Percentiles rank a stretch among this genome's conserved stretches.
Conservation (phyloP, 371 early-diverging fungal species). For the Choanephora cucurbitarum region DNA sequence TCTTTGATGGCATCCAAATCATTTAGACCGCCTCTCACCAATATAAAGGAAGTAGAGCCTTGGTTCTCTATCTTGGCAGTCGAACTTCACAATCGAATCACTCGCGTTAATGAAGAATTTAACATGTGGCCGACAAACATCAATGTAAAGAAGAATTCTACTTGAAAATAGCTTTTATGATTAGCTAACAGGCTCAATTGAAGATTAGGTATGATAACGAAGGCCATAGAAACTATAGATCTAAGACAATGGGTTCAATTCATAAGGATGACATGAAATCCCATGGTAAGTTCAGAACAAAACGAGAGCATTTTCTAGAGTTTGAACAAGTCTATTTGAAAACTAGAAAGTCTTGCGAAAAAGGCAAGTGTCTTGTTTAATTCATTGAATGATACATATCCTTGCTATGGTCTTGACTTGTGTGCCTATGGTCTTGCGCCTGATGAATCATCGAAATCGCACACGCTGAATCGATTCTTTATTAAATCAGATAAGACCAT, state of each 20-base stretch:
- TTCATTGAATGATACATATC: slow-evolving; percentile 28
- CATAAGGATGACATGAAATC: slow-evolving; percentile 20
- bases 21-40: slow-evolving; percentile 39
- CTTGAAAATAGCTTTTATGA: neutral
- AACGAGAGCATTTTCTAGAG: neutral
- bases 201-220: slow-evolving; percentile 2
- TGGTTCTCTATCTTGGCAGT: slow-evolving; percentile 62
- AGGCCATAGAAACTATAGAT: slow-evolving; percentile 8
- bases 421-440: slow-evolving; percentile 28
- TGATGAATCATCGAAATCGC: slow-evolving; percentile 30
- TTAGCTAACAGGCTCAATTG: no score
- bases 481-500: slow-evolving; percentile 8
- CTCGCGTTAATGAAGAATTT: slow-evolving; percentile 52
- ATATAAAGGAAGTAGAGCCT: slow-evolving; percentile 32
- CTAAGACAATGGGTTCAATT: slow-evolving; percentile 28
- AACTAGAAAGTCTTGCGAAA: slow-evolving; percentile 1
- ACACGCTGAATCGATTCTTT: slow-evolving; percentile 38
- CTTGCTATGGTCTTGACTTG: slow-evolving; percentile 40
- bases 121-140: slow-evolving; percentile 57
- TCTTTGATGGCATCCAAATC: slow-evolving; percentile 64
- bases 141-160: neutral
- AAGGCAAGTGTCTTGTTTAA: slow-evolving; percentile 27
- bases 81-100: slow-evolving; percentile 59
- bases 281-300: slow-evolving; percentile 8
- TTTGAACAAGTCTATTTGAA: neutral